Base-by-base conservation (phyloP, 2,329 filamentous ascomycete genomes). In the Ophiostoma sp. region DNA sequence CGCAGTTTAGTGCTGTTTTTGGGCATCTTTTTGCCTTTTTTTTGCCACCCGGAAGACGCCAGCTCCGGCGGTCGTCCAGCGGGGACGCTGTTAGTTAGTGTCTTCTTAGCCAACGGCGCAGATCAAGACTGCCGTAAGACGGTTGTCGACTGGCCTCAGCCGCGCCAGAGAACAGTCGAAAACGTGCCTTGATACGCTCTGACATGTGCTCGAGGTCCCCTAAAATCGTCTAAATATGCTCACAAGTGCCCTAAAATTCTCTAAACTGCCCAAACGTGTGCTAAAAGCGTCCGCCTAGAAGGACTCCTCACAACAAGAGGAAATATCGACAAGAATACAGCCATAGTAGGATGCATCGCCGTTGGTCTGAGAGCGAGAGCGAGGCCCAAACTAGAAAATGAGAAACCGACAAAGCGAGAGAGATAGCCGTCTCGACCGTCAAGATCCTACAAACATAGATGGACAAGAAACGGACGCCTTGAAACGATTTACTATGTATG, bases 11-110 rank as follows among this genome's bases (percentile, higher is more conserved):
- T 45, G 61, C 61, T 64, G 36, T 42, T 28, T 28, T 45, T 7
- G 61, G n/a, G 36, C 11, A 1, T 6, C 22, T 12, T 22, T 55
- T 55, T 25, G 15, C 22, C 28, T 31, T 2, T 33, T 33, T 33
- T 63, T 63, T 66, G 61, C 61, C 61, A 45, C 61, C 59, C 59
- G 59, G 55, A 33, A 59, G 55, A 8, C 11, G 28, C 25, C 55
- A 19, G 33, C 59, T 63, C 59, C 33, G 59, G 59, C 7, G 33
- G 2, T 39, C 31, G 39, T 63, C 31, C 59, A 57, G 52, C 15
- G 52, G 52, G 25, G 25, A 6, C 3, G 39, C 11, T 61, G 17
- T 22, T 22, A 1, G 50, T 63, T 63, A 39, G 59, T 19, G 55
- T 36, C 6, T 11, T 25, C n/a, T 22, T 25, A 7, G 33, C 33